Evolutionary conservation across 495 filamentous ascomycete species (phyloP).

Genomic region (Entonaema liquescens): DNA sequence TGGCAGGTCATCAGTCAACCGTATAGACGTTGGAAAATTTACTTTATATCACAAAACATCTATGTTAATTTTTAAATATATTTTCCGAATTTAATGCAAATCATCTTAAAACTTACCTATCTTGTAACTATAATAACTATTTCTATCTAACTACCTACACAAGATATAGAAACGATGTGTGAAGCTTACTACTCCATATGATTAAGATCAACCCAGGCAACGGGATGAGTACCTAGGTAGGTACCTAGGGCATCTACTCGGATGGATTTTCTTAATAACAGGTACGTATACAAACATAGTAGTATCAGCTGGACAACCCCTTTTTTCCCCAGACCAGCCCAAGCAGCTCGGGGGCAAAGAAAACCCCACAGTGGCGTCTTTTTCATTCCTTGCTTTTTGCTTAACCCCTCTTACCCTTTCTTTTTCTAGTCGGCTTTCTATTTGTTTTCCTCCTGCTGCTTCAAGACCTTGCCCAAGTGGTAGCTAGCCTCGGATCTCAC

Average conservation of each 20-base stretch:
- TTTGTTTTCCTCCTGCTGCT: neutral
- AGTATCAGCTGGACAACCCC: too few species aligned
- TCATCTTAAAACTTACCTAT: neutral
- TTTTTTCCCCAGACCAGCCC: too few species aligned
- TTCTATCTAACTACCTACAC: too few species aligned
- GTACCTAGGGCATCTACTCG: too few species aligned
- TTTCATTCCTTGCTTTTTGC: neutral
- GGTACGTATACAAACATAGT: too few species aligned
- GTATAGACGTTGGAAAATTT: slow-evolving; percentile 20
- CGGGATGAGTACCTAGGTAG: neutral
- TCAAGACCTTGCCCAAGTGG: neutral
- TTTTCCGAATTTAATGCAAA: neutral
- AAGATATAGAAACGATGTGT: too few species aligned
- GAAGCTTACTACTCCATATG: too few species aligned
- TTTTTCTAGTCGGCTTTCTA: neutral
- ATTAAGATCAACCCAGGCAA: neutral
- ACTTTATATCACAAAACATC: neutral
- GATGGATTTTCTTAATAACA: too few species aligned
- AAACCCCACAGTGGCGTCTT: neutral
- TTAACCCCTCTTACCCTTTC: neutral
- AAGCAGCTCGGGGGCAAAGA: neutral
- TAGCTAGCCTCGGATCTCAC: slow-evolving; percentile 25
- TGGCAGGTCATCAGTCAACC: neutral
- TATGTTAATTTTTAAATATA: neutral
- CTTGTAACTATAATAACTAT: neutral